Base-by-base conservation (phyloP, 2,329 filamentous ascomycete genomes). In the Ophiocordyceps camponoti-rufipedis region DNA sequence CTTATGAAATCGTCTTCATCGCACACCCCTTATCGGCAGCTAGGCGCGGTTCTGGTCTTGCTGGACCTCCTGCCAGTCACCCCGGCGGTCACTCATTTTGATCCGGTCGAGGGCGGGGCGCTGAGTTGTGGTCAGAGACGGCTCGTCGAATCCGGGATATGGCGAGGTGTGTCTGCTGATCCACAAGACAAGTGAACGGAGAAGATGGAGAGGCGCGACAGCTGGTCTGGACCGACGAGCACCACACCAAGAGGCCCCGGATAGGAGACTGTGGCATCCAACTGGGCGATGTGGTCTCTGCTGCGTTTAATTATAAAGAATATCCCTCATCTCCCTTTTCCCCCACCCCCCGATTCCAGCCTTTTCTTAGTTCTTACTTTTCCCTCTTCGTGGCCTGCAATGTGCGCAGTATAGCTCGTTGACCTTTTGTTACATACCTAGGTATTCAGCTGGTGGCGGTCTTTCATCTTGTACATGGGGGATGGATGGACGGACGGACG, bases 1-100 rank as follows among this genome's bases (percentile, higher is more conserved):
- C 61, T 60, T 61, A 62, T 56, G 58, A 61, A 48, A 13, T 43
- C 41, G 57, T 49, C 58, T 60, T 56, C 50, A 55, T 54, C 60
- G 54, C 56, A 56, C 53, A 56, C 53, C 53, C 52, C 53, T 51
- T 53, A 54, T 53, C 48, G 53, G 29, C n/a, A 39, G 35, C 9
- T 8, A 16, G 35, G 35, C 16, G 35, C 35, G 8, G 35, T 3
- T 11, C 35, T 18, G 35, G 35, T 11, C 18, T 16, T 16, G n/a
- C 16, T 16, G 35, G n/a, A 16, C 35, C n/a, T n/a, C 35, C 18
- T 8, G 18, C 35, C 35, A 39, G 16, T 38, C 16, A 10, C n/a
- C 35, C 18, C 35, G 9, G 5, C 35, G 35, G 16, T 39, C 35
- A 11, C n/a, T 39, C 18, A 31, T 12, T 9, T 31, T 9, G 29